Evolutionary conservation across 768 basidiomycete species (phyloP).

Genomic region (Agrocybe praecox): DNA sequence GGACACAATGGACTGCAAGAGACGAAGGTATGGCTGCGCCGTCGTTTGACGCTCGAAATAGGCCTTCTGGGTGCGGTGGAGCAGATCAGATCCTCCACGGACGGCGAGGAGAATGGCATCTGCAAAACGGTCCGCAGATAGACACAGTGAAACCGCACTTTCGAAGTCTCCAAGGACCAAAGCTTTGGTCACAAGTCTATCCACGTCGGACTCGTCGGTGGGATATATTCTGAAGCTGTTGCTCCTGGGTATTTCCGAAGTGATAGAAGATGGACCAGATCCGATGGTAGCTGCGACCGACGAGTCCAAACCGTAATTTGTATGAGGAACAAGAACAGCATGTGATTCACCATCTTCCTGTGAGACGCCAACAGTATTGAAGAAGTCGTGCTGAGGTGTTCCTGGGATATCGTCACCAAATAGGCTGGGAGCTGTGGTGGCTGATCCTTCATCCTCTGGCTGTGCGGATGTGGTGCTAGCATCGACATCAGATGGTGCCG

Average conservation of each 20-base stretch:
- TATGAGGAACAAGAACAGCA: constrained; percentile 71
- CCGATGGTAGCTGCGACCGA: constrained; percentile 95
- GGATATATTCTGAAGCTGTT: constrained; percentile 93
- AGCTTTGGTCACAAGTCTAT: constrained; percentile 88
- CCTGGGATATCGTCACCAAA: constrained; percentile 83
- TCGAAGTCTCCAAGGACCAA: constrained; percentile 96
- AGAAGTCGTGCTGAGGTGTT: constrained; percentile 85
- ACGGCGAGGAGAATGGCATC: constrained; percentile 95
- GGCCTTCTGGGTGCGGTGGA: constrained; percentile 86
- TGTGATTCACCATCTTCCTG: constrained; percentile 42
- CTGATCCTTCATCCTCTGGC: constrained; percentile 71
- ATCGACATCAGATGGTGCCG: constrained; percentile 78
- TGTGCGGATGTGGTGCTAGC: constrained; percentile 61
- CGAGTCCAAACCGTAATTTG: constrained; percentile 79
- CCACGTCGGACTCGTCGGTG: constrained; percentile 81
- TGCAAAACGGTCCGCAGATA: constrained; percentile 87
- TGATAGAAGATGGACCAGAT: constrained; percentile 84
- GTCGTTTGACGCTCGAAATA: constrained; percentile 88
- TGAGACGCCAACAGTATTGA: constrained; percentile 71
- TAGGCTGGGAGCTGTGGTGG: constrained; percentile 84
- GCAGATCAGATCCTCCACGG: constrained; percentile 84
- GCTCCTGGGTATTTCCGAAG: constrained; percentile 71
- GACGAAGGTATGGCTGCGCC: constrained; percentile 82
- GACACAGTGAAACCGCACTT: constrained; percentile 88
- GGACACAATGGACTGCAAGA: constrained; percentile 93